A percentile compares a stretch with the other conserved stretches of the same genome.
These are phyloP conservation scores for Domatiomyces catenatus DNA, from an alignment of 2,329 filamentous ascomycete genomes.

Conservation along the genomic window DNA sequence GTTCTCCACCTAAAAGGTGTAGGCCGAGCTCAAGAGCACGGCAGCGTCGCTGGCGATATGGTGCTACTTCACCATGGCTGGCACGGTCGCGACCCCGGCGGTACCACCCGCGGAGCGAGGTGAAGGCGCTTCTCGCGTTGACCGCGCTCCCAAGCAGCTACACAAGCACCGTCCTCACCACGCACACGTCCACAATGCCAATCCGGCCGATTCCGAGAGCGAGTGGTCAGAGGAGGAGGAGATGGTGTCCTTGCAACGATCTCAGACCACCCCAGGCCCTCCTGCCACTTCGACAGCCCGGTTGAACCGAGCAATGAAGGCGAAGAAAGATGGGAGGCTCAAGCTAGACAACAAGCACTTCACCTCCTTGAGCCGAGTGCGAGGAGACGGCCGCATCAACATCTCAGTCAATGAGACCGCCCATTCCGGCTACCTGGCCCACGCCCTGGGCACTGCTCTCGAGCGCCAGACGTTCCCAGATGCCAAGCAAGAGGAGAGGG, in stretches of 20 bases:
- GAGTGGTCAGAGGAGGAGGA: constrained; percentile 8
- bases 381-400: constrained; percentile 52
- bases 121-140: background rate
- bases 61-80: background rate
- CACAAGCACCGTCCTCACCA: background rate
- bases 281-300: constrained; percentile 8
- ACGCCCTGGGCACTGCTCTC: constrained; percentile 52
- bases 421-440: constrained; percentile 56
- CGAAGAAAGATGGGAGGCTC: constrained; percentile 3
- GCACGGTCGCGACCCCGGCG: background rate
- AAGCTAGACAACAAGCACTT: constrained; percentile 13
- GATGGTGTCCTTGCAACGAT: constrained; percentile 2
- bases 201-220: constrained; percentile 4
- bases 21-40: background rate
- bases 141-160: background rate
- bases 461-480: constrained; percentile 35
- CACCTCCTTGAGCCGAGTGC: constrained; percentile 38
- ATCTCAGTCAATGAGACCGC: constrained; percentile 58
- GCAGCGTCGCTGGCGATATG: background rate
- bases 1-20: background rate
- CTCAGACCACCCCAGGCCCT: constrained; percentile 5
- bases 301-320: constrained; percentile 10
- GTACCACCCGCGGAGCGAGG: background rate
- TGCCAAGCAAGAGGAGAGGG: constrained; percentile 18
- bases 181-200: background rate